Conservation (phyloP, 2,329 filamentous ascomycete species). For the Aspergillus hiratsukae region DNA sequence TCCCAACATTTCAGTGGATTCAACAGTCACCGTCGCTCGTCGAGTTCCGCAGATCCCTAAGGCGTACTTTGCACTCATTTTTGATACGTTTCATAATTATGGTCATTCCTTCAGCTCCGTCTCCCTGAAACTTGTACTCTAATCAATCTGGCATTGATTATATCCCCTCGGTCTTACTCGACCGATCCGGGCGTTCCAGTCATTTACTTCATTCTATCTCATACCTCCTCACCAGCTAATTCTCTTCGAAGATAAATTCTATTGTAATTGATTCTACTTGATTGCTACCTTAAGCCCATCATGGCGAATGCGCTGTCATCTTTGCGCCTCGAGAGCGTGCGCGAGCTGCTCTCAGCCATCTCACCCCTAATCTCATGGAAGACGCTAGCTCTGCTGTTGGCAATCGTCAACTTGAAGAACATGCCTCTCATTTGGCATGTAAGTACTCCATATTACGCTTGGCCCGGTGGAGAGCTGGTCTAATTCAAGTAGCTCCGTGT, state of each 20-base stretch:
- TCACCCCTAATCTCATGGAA: conserved; percentile 30
- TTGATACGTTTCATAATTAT: neutral
- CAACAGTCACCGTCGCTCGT: neutral
- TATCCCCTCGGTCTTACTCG: neutral
- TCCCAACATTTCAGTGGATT: neutral
- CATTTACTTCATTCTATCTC: neutral
- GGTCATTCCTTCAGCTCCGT: neutral
- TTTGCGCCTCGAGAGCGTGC: conserved; percentile 19
- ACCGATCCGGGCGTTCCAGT: neutral
- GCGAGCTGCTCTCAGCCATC: conserved; percentile 17
- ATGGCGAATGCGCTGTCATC: conserved; percentile 11
- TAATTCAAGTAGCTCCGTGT: conserved; percentile 50
- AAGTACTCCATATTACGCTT: conserved; percentile 14
- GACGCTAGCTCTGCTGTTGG: conserved; percentile 32
- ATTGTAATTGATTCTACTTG: neutral
- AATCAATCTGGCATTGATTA: neutral
- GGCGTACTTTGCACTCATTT: neutral
- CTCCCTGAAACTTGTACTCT: neutral
- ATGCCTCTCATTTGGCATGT: conserved; percentile 40
- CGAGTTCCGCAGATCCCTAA: neutral
- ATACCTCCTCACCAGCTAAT: neutral
- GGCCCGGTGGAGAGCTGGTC: neutral
- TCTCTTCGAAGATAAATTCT: neutral
- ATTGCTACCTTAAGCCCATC: neutral
- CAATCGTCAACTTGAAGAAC: conserved; percentile 35